Evolutionary conservation across 164 flowering plant genomes (phyloP).

Genomic region (Malania oleifera): DNA sequence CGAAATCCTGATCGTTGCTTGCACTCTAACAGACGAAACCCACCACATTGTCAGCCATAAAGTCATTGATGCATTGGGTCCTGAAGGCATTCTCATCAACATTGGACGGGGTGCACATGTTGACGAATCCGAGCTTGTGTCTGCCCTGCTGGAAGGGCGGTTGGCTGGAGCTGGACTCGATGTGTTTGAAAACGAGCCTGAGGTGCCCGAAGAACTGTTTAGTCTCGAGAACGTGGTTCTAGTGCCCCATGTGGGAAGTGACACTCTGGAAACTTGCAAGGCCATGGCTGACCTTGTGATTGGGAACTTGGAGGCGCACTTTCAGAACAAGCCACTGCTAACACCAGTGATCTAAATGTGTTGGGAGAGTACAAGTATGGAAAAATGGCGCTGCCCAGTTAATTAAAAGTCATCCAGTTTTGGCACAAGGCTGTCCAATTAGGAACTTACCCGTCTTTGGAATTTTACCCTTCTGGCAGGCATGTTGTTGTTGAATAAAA

Average conservation of each 20-base stretch:
- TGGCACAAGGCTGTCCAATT: too few relatives aligned
- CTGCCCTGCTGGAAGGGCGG: slow-evolving; percentile 58
- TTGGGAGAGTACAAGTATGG: too few relatives aligned
- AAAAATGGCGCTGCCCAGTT: too few relatives aligned
- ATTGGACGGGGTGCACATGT: slow-evolving; percentile 46
- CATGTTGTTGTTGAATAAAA: too few relatives aligned
- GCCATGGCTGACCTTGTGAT: slow-evolving; percentile 66
- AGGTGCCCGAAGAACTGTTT: slow-evolving; percentile 41
- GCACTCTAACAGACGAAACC: neutral
- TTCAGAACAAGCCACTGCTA: slow-evolving; percentile 34
- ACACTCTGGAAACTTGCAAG: slow-evolving; percentile 40
- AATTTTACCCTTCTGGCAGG: too few relatives aligned
- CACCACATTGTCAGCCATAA: neutral
- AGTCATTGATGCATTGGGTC: slow-evolving; percentile 1
- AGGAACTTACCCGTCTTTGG: too few relatives aligned
- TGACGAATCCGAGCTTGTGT: slow-evolving; percentile 54
- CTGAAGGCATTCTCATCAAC: slow-evolving; percentile 24
- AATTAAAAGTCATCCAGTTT: too few relatives aligned
- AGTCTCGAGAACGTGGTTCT: slow-evolving; percentile 53
- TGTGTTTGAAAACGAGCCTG: slow-evolving; percentile 56
- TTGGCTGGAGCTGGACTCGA: slow-evolving; percentile 66
- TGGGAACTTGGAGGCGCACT: slow-evolving; percentile 53
- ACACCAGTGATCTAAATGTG: slow-evolving; percentile 51
- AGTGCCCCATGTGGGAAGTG: slow-evolving; percentile 48
- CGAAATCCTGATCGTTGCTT: slow-evolving; percentile 1